These are phyloP conservation scores for Didymella pinodella DNA, from an alignment of 2,329 filamentous ascomycete genomes.

Conservation along the genomic window DNA sequence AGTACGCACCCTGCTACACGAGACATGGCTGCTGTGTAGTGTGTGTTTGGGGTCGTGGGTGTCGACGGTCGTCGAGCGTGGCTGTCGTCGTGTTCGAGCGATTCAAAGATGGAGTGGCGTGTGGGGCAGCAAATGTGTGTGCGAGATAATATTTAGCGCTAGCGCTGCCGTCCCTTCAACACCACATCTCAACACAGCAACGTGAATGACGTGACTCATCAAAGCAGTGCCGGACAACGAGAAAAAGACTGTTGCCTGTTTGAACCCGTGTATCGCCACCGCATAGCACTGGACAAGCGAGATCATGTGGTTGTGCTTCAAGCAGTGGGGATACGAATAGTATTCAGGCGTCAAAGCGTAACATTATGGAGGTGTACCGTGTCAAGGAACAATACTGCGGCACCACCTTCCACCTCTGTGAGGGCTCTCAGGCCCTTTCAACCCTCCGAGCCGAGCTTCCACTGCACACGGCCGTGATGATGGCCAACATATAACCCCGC, in stretches of 20 bases:
- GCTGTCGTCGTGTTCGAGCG: slow-evolving; percentile 17
- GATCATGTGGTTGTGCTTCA: neutral
- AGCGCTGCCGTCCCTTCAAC: slow-evolving; percentile 8
- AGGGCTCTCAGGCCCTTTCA: slow-evolving; percentile 1
- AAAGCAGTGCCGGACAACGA: neutral
- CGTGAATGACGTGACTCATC: neutral
- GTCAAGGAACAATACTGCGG: neutral
- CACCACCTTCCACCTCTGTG: neutral
- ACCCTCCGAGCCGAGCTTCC: slow-evolving; percentile 47
- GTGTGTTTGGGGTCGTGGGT: slow-evolving; percentile 14
- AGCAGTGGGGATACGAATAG: neutral
- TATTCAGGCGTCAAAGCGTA: neutral
- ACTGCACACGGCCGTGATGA: slow-evolving; percentile 41
- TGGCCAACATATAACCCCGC: slow-evolving; percentile 27
- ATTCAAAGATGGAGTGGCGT: slow-evolving; percentile 30
- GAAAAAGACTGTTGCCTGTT: neutral
- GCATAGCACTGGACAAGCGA: neutral
- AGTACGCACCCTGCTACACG: slow-evolving; percentile 48
- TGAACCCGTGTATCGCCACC: neutral
- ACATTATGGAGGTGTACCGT: neutral
- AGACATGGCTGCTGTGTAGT: slow-evolving; percentile 42
- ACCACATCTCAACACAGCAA: neutral
- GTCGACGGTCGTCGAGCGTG: slow-evolving; percentile 15
- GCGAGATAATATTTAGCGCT: slow-evolving; percentile 23
- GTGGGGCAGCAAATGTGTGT: slow-evolving; percentile 28